Evolutionary conservation across 2,329 filamentous ascomycete genomes (phyloP).

Genomic region (Penicillium oxalicum): DNA sequence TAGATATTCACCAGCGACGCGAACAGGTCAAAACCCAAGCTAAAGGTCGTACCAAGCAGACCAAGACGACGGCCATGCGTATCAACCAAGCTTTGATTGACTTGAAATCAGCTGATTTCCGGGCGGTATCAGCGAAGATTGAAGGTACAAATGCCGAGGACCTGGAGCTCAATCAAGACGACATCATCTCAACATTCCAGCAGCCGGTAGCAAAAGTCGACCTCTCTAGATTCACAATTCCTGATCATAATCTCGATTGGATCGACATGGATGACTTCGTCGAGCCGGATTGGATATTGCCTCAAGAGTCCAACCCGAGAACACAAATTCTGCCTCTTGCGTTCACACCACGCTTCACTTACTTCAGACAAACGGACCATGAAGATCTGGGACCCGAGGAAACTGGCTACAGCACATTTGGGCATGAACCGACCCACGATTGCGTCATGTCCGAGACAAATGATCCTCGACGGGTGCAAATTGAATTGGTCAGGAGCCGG

Average conservation of each 20-base stretch:
- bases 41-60: constrained; percentile 67
- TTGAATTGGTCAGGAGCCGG: constrained; percentile 73
- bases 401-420: constrained; percentile 80
- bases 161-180: constrained; percentile 56
- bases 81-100: constrained; percentile 94
- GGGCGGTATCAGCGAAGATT: constrained; percentile 87
- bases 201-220: constrained; percentile 49
- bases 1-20: constrained; percentile 88
- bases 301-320: constrained; percentile 80
- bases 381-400: constrained; percentile 67
- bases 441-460: constrained; percentile 92
- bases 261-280: constrained; percentile 99
- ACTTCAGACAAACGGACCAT: constrained; percentile 95
- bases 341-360: constrained; percentile 90
- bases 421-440: constrained; percentile 84
- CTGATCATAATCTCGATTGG: constrained; percentile 92
- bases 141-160: constrained; percentile 72
- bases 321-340: constrained; percentile 91
- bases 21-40: constrained; percentile 84
- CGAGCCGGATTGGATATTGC: constrained; percentile 92
- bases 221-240: constrained; percentile 86
- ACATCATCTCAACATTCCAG: constrained; percentile 52
- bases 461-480: constrained; percentile 83
- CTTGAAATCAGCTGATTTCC: constrained; percentile 82
- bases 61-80: constrained; percentile 84